Base-by-base conservation (phyloP, 768 basidiomycete species). In the Amanita subjunquillea region DNA sequence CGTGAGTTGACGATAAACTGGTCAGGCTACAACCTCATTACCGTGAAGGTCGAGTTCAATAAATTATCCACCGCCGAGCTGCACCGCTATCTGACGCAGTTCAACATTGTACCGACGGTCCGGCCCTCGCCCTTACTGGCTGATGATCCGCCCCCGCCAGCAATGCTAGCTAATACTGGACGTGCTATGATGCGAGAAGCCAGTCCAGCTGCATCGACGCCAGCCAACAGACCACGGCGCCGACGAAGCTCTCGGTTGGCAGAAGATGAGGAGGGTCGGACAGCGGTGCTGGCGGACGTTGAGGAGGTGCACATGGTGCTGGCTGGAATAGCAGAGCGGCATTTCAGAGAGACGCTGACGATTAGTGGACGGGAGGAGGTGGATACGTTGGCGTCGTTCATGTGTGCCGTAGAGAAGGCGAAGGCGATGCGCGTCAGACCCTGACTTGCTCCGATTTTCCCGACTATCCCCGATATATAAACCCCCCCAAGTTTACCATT, bases 351-450 rank as follows among this genome's bases (percentile, higher is more conserved):
- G 37, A 70, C 79, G 53, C 59, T 67, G 10, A 66, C 75, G 15
- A 71, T 74, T 23, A 72, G 65, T 55, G 72, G 73, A 10, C 72
- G 82, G 48, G 83, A 83, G 64, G 89, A 91, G 65, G 81, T 87
- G 44, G 89, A 91, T 55, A 85, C 82, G n/a, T 69, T 91, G 38
- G 85, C 86, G 17, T 77, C 82, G 29, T 90, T 91, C 58, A 85
- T 90, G 85, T 82, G 78, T 58, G 76, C 80, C 13, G 77, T 89
- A 47, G 86, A 83, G 65, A 81, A 79, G 65, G 69, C 70, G 54
- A 80, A 78, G 58, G 70, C 66, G 38, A 56, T 38, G 44, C 30
- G 51, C 4, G 34, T 53, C 25, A 43, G 51, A 6, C 34, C 40
- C 9, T 46, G 30, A 27, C 25, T 3, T 9, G 6, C 30, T 30